Conservation (phyloP, 768 basidiomycete species). For the Coprinopsis cinerea region DNA sequence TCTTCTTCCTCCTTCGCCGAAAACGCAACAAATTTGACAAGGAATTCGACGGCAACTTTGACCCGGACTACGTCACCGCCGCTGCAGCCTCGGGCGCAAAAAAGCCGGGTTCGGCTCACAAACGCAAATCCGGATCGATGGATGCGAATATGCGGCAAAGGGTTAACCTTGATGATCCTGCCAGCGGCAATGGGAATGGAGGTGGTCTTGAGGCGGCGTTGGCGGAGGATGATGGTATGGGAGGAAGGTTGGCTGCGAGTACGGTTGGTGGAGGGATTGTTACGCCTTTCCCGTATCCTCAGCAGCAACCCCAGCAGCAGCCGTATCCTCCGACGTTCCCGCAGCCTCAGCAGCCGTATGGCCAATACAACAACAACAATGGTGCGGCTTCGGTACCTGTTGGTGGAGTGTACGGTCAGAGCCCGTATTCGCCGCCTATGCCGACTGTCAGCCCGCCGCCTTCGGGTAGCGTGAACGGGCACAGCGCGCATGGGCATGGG, state of each 20-base stretch:
- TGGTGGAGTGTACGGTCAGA: neutral
- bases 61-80: constrained; percentile 24
- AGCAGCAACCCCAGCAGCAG: neutral
- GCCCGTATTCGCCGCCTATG: neutral
- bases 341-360: neutral
- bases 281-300: constrained; percentile 25
- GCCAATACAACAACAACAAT: neutral
- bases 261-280: constrained; percentile 28
- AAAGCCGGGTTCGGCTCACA: too few species aligned
- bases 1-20: constrained; percentile 23
- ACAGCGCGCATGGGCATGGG: neutral
- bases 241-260: constrained; percentile 24
- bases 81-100: neutral
- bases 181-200: neutral
- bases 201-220: constrained; percentile 11
- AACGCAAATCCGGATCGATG: neutral
- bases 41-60: constrained; percentile 37
- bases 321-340: too few species aligned
- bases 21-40: constrained; percentile 17
- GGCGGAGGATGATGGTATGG: constrained; percentile 29
- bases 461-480: too few species aligned
- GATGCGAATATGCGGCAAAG: neutral
- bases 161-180: neutral
- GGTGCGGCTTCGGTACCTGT: neutral
- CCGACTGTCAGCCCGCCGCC: neutral